Conservation (phyloP, 2,329 filamentous ascomycete species). For the Magnaporthiopsis poae region DNA sequence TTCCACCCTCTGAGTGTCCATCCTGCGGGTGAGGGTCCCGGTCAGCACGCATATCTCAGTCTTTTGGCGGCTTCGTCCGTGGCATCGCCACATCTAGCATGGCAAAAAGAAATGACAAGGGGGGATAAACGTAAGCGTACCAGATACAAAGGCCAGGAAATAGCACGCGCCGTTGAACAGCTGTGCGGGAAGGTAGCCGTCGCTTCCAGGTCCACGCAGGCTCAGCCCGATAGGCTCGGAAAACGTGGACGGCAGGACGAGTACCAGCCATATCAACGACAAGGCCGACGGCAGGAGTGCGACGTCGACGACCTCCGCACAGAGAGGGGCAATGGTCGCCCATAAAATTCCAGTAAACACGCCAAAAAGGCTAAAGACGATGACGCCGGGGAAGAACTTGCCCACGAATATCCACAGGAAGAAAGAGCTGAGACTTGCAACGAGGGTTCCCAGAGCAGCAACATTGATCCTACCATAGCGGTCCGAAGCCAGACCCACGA, state of each 20-base stretch:
- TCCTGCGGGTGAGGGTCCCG: slow-evolving; percentile 15
- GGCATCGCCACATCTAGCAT: neutral
- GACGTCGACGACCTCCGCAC: slow-evolving; percentile 64
- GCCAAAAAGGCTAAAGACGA: slow-evolving; percentile 63
- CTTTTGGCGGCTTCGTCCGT: neutral
- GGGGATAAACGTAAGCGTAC: slow-evolving; percentile 18
- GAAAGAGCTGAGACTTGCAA: slow-evolving; percentile 55
- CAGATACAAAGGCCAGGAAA: slow-evolving; percentile 40
- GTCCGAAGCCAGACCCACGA: slow-evolving; percentile 66
- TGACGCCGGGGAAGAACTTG: slow-evolving; percentile 51
- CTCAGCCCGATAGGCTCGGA: slow-evolving; percentile 54
- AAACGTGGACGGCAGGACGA: slow-evolving; percentile 62
- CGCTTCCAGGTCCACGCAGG: slow-evolving; percentile 32
- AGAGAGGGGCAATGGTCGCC: slow-evolving; percentile 59
- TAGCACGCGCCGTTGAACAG: slow-evolving; percentile 55
- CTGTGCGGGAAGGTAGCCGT: slow-evolving; percentile 43
- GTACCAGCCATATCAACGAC: slow-evolving; percentile 61
- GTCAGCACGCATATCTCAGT: neutral
- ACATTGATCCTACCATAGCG: slow-evolving; percentile 63
- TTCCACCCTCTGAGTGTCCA: slow-evolving; percentile 35
- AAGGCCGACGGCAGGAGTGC: slow-evolving; percentile 56
- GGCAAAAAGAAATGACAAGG: neutral
- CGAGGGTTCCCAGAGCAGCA: slow-evolving; percentile 53
- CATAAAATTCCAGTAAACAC: slow-evolving; percentile 62
- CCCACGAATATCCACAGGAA: slow-evolving; percentile 65